Base-by-base conservation (phyloP, 2,329 filamentous ascomycete genomes). In the Diaporthe nobilis region DNA sequence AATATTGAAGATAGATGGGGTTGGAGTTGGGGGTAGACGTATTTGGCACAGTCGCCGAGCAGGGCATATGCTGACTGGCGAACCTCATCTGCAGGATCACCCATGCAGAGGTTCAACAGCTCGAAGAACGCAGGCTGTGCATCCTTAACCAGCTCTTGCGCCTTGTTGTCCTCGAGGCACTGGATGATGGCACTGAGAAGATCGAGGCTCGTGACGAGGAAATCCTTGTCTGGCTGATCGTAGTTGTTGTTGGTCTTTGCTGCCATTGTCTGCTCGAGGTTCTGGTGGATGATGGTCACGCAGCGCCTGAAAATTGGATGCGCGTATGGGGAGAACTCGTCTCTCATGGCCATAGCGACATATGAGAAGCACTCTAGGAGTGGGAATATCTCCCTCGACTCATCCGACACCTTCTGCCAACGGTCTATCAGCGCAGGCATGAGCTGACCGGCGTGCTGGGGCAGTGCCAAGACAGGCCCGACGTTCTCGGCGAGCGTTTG, bases 281-380 rank as follows among this genome's bases (percentile, higher is more conserved):
- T 98, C 80, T 93, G 90, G 82, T 97, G 95, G 79, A 99, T 97
- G 80, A 99, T 96, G 84, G 93, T 93, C 82, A 96, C 93, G 82
- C 96, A 98, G 78, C 97, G 92, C 73, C 89, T 87, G 86, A 98
- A 99, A 72, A 99, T 95, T 8, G 95, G 93, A 75, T 91, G 88
- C 0, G 97, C 95, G 81, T 96, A 99, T 7, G 94, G 94, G 6
- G 94, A 90, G 82, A 99, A 99, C 1, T 90, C 89, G 79, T 93
- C 90, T 44, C 94, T 94, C 57, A 99, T 92, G 3, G 97, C 95
- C 80, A 94, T 93, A 68, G 96, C 94, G 57, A 99, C 94, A 81
- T 98, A 99, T 0, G 97, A 98, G 58, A 99, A 90, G 82, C 97
- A 99, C 84, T 98, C 97, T n/a, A 98, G 89, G 65, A 99, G 87